Evolutionary conservation across 2,329 filamentous ascomycete genomes (phyloP), one percentile per base, ranked within the genome.

Genomic region (Hypoxylon sp.): DNA sequence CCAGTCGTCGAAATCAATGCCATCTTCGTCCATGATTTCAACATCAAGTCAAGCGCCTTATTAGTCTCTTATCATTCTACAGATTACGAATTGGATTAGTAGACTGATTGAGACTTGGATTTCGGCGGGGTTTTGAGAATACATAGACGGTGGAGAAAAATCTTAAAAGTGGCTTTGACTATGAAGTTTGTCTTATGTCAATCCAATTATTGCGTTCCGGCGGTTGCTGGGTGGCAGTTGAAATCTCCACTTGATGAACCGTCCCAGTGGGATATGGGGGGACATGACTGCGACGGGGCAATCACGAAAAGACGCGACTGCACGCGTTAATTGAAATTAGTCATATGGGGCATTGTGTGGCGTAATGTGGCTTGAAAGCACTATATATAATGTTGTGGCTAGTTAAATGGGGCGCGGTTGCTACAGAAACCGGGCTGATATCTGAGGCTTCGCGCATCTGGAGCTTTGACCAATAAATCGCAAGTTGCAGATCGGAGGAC

Each of bases 321-420:
- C 70, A 64, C 75, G 75, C 74, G 75, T 76, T 73, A 76, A 76
- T 74, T 76, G 71, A 74, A 63, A 48, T 66, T 63, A 37, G 19
- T 5, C 14, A 44, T 33, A 24, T 57, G 47, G 47, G 48, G 1
- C 39, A 17, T 19, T 6, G 17, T 63, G 61, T 73, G 70, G 70
- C 67, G 69, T 51, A 42, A 19, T 66, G 67, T 70, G 61, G 70
- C 63, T 67, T 35, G 14, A 29, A 3, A 48, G 17, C 4, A 66
- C 19, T 22, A 22, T 22, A n/a, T n/a, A n/a, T 5, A 29, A 50
- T 9, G 0, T 64, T 64, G 70, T 68, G 66, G 67, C 63, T 69
- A 17, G 19, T 8, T 22, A n/a, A n/a, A 13, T 55, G 55, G 59
- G 39, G 46, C 19, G 3, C 1, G 8, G 70, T 72, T 72, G 66